Base-by-base conservation (phyloP, 2,329 filamentous ascomycete genomes). In the Fusarium sp. region DNA sequence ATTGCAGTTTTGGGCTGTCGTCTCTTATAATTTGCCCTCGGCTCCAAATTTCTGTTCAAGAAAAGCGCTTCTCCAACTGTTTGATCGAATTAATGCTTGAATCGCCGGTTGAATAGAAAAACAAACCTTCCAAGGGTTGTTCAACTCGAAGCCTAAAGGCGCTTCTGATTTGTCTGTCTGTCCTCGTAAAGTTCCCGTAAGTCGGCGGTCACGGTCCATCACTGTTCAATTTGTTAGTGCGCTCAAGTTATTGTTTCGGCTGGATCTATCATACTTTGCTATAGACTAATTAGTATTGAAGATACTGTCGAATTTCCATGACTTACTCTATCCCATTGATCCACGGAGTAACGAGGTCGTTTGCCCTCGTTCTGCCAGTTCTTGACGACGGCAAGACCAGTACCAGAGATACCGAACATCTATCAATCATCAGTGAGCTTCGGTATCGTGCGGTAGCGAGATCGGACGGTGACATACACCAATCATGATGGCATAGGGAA, bases 401-500 rank as follows among this genome's bases (percentile, higher is more conserved):
- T 86, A 69, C 90, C 90, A 54, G 89, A 87, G 66, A 87, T 82
- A 70, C 89, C 88, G 74, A 91, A 92, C 90, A 91, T 91, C 90
- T 92, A 78, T 13, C 60, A 73, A 57, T 13, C 63, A 73, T 58
- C 26, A 53, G 63, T 83, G 63, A 83, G 79, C 69, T 56, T 57
- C 44, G 26, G 53, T 58, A 32, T 24, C 35, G 50, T 66, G 42
- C 58, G 35, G 41, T 36, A 48, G 63, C 63, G 59, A 47, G 68
- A 39, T 57, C 61, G 55, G 55, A 58, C 28, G 13, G 60, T 36
- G 56, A 81, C 88, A 82, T 86, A 91, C 90, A 79, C 82, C 85
- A 77, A 89, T 81, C 81, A 91, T 89, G 85, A 92, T 91, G 82
- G 84, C 90, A 82, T 91, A 91, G 48, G 90, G 90, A 82, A 92